phyloP scores from a whole-genome alignment of 1,284 basidiomycete genomes.

The Takashimella koratensis region DNA sequence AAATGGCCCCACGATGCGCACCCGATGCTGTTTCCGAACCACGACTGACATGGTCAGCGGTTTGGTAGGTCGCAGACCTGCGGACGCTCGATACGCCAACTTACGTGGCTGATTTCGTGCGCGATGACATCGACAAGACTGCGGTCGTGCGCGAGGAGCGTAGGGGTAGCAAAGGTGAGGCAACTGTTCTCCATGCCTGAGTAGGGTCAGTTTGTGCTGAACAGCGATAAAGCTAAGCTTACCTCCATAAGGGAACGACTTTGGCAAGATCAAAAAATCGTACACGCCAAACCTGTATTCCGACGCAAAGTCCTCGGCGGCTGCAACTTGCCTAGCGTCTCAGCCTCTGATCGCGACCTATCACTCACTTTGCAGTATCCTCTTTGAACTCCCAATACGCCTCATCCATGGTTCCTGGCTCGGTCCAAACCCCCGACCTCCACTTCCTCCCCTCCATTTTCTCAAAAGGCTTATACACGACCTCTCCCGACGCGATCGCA shows the following conservation, averaged over 20 bases:
- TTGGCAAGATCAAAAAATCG: constrained; percentile 86
- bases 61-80: too few relatives aligned
- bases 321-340: constrained; percentile 51
- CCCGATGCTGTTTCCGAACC: constrained; percentile 75
- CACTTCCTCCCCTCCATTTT: constrained; percentile 62
- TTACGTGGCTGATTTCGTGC: constrained; percentile 52
- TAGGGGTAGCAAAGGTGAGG: constrained; percentile 81
- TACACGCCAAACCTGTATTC: constrained; percentile 85
- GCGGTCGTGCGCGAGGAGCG: constrained; percentile 76
- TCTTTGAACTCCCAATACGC: constrained; percentile 85
- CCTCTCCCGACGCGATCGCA: constrained; percentile 79
- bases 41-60: too few relatives aligned
- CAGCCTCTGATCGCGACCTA: neutral
- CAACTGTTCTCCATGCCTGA: constrained; percentile 57
- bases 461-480: constrained; percentile 68
- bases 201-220: neutral
- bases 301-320: constrained; percentile 69
- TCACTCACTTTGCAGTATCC: constrained; percentile 65
- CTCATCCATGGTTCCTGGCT: constrained; percentile 73
- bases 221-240: constrained; percentile 53
- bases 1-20: constrained; percentile 59
- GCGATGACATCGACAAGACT: constrained; percentile 82
- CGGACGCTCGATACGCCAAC: constrained; percentile 16
- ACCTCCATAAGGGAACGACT: constrained; percentile 89
- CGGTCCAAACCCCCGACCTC: constrained; percentile 83